phyloP scores from a whole-genome alignment of 495 filamentous ascomycete species.

The Cairneyella variabilis region DNA sequence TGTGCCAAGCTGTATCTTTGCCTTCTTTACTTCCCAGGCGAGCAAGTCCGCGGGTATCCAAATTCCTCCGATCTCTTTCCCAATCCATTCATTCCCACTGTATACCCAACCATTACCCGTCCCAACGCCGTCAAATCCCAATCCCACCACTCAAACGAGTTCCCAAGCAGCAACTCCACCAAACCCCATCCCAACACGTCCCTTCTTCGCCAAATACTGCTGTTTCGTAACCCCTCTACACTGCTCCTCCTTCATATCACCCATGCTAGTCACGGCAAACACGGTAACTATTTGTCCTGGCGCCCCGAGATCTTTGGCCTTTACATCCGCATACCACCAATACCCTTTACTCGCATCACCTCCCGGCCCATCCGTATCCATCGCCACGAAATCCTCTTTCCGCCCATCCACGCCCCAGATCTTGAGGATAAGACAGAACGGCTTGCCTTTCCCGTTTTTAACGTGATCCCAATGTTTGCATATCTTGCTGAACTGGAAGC shows the following conservation, averaged over 20 bases:
- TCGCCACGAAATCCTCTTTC: conserved; percentile 58
- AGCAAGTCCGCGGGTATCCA: too few relatives aligned
- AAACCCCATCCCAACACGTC: conserved; percentile 55
- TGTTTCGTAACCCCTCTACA: conserved; percentile 63
- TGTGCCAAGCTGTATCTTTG: too few relatives aligned
- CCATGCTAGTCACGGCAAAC: conserved; percentile 58
- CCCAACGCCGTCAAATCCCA: background rate
- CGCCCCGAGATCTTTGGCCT: conserved; percentile 57
- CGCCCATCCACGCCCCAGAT: conserved; percentile 64
- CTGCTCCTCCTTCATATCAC: conserved; percentile 59
- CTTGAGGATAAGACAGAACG: conserved; percentile 61
- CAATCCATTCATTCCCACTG: too few relatives aligned
- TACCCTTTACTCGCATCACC: too few relatives aligned
- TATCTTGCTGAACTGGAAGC: conserved; percentile 71
- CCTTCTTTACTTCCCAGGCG: too few relatives aligned
- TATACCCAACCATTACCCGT: background rate
- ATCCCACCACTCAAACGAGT: conserved; percentile 42
- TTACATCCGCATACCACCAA: conserved; percentile 74
- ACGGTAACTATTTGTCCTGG: conserved; percentile 63
- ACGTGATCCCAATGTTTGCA: conserved; percentile 78
- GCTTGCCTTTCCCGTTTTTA: conserved; percentile 57
- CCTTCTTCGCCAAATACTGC: conserved; percentile 60
- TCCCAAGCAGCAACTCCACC: conserved; percentile 66
- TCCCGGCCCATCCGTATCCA: conserved; percentile 61
- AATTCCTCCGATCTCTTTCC: too few relatives aligned